Percentiles rank a stretch among this genome's conserved stretches.
Conservation (phyloP, 2,329 filamentous ascomycete genomes). For the Colletotrichum costaricense region DNA sequence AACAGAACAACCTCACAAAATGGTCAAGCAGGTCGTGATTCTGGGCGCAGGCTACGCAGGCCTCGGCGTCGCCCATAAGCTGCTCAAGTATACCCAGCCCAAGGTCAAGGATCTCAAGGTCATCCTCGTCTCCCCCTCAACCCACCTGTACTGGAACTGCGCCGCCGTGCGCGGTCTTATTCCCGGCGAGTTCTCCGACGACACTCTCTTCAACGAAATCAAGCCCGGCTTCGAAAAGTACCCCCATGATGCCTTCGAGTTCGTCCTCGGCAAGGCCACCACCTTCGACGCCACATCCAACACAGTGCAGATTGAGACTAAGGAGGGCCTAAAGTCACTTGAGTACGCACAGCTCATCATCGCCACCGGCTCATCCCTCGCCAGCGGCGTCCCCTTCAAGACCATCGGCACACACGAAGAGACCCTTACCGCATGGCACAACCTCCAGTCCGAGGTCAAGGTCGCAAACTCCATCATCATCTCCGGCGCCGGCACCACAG, state of each 20-base stretch:
- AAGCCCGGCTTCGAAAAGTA: constrained; percentile 61
- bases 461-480: constrained; percentile 48
- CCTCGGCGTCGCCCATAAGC: constrained; percentile 61
- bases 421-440: constrained; percentile 48
- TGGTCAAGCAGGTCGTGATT: constrained; percentile 53
- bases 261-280: constrained; percentile 61
- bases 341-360: constrained; percentile 65
- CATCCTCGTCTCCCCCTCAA: constrained; percentile 58
- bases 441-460: constrained; percentile 41
- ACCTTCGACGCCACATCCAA: constrained; percentile 54
- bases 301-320: constrained; percentile 53
- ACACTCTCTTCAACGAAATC: constrained; percentile 51
- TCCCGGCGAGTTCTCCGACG: constrained; percentile 57
- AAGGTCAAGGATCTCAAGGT: constrained; percentile 51
- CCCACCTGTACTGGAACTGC: constrained; percentile 62
- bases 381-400: constrained; percentile 59
- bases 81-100: constrained; percentile 56
- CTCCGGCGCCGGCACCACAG: constrained; percentile 52
- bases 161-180: constrained; percentile 60
- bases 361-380: constrained; percentile 63
- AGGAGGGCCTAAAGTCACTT: constrained; percentile 50
- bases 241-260: constrained; percentile 59
- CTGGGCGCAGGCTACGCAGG: constrained; percentile 61
- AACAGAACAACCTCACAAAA: not conserved
- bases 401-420: constrained; percentile 56